phyloP scores from a whole-genome alignment of 495 filamentous ascomycete genomes.

The Lasiosphaeria ovina region DNA sequence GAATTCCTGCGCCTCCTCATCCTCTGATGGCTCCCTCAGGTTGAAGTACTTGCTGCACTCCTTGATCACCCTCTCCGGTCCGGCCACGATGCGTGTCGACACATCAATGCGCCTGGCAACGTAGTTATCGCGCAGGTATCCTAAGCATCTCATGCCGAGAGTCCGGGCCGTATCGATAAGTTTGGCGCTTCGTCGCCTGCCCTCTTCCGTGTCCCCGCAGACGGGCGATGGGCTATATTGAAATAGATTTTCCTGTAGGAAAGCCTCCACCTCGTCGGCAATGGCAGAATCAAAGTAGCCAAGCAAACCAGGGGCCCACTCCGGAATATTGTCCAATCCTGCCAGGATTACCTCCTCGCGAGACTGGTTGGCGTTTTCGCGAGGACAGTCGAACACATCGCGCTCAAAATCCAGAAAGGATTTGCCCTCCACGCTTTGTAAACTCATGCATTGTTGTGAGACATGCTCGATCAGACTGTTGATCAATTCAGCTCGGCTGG shows the following conservation, averaged over 20 bases:
- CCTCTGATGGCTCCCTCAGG: conserved; percentile 37
- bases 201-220: conserved; percentile 29
- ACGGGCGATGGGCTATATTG: conserved; percentile 32
- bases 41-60: conserved; percentile 42
- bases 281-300: conserved; percentile 58
- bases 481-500: conserved; percentile 24
- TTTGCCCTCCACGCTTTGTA: conserved; percentile 42
- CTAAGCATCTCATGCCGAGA: conserved; percentile 45
- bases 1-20: conserved; percentile 35
- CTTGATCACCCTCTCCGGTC: conserved; percentile 42
- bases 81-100: conserved; percentile 38
- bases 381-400: conserved; percentile 31
- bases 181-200: conserved; percentile 21
- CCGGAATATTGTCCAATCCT: conserved; percentile 51
- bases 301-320: conserved; percentile 68
- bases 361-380: conserved; percentile 21
- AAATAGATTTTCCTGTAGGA: conserved; percentile 59
- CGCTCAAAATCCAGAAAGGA: conserved; percentile 44
- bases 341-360: conserved; percentile 26
- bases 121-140: conserved; percentile 48
- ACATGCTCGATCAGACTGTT: conserved; percentile 36
- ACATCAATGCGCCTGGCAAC: conserved; percentile 39
- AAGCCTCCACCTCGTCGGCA: conserved; percentile 51
- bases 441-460: conserved; percentile 32
- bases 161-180: conserved; percentile 33